Percentiles rank a stretch among this genome's conserved stretches.
Evolutionary conservation across 441 rosid genomes (phyloP).

Genomic region (Erysimum pusillum): DNA sequence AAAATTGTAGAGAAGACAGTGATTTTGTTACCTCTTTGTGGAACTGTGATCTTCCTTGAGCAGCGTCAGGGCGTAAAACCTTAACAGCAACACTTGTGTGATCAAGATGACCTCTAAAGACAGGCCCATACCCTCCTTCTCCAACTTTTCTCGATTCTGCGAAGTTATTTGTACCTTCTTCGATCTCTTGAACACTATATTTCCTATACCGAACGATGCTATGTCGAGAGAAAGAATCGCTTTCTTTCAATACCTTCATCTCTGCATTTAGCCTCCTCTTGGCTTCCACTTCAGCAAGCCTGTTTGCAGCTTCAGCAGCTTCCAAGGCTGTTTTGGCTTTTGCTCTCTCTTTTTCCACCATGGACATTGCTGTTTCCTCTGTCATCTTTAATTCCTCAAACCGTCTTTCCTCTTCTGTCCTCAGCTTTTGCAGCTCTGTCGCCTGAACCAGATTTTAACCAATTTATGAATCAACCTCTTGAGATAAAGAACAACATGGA

Average conservation of each 20-base stretch:
- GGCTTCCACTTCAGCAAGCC: conserved; percentile 57
- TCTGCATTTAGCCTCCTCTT: conserved; percentile 51
- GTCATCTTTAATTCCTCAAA: conserved; percentile 57
- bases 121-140: conserved; percentile 84
- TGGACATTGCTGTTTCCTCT: conserved; percentile 59
- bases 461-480: background rate
- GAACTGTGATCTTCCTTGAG: conserved; percentile 74
- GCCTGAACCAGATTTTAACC: conserved; percentile 49
- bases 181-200: conserved; percentile 64
- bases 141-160: conserved; percentile 59
- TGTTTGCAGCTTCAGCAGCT: conserved; percentile 64
- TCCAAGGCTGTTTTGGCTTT: conserved; percentile 61
- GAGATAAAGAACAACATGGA: conserved; percentile 6
- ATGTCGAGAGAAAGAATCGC: conserved; percentile 37
- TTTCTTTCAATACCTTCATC: conserved; percentile 52
- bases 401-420: conserved; percentile 54
- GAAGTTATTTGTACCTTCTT: conserved; percentile 59
- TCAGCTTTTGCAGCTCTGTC: conserved; percentile 59
- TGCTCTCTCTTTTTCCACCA: conserved; percentile 58
- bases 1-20: background rate
- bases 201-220: conserved; percentile 54
- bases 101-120: conserved; percentile 66
- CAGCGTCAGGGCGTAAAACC: conserved; percentile 78
- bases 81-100: conserved; percentile 73
- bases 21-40: conserved; percentile 59